These are phyloP conservation scores for Blumeriella jaapii DNA, from an alignment of 2,329 filamentous ascomycete species.

Conservation along the genomic window DNA sequence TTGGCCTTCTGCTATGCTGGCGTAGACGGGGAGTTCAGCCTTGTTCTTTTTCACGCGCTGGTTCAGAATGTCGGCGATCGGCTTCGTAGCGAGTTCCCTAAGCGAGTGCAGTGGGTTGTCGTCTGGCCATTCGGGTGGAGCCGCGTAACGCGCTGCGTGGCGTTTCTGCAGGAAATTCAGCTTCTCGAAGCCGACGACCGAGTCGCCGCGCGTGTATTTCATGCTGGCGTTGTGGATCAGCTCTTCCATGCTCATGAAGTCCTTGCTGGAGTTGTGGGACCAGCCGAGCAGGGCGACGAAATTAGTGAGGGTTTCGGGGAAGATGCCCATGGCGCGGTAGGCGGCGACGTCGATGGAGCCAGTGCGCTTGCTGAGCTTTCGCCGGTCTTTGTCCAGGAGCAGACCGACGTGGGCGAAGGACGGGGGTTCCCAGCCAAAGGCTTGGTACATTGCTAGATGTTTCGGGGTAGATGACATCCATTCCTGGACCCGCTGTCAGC, in stretches of 20 bases:
- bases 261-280: conserved; percentile 56
- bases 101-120: conserved; percentile 18
- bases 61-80: conserved; percentile 18
- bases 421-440: conserved; percentile 63
- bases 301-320: conserved; percentile 58
- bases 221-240: conserved; percentile 65
- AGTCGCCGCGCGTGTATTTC: conserved; percentile 85
- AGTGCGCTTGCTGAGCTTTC: conserved; percentile 82
- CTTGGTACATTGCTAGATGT: conserved; percentile 62
- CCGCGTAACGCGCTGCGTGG: conserved; percentile 34
- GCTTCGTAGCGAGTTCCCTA: conserved; percentile 20
- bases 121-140: conserved; percentile 4
- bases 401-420: conserved; percentile 73
- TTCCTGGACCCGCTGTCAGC: conserved; percentile 41
- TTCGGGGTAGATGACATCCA: conserved; percentile 93
- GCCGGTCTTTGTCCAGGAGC: conserved; percentile 53
- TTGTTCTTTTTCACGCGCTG: no score
- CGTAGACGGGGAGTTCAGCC: conserved; percentile 13
- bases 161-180: conserved; percentile 67
- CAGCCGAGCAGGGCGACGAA: conserved; percentile 81
- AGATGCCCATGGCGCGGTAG: conserved; percentile 46
- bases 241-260: conserved; percentile 59
- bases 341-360: conserved; percentile 47
- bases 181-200: conserved; percentile 70
- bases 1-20: conserved; percentile 23